Evolutionary conservation across 257 asterid species (phyloP), one percentile per base, ranked within the genome.

Genomic region (Solanum okadae): DNA sequence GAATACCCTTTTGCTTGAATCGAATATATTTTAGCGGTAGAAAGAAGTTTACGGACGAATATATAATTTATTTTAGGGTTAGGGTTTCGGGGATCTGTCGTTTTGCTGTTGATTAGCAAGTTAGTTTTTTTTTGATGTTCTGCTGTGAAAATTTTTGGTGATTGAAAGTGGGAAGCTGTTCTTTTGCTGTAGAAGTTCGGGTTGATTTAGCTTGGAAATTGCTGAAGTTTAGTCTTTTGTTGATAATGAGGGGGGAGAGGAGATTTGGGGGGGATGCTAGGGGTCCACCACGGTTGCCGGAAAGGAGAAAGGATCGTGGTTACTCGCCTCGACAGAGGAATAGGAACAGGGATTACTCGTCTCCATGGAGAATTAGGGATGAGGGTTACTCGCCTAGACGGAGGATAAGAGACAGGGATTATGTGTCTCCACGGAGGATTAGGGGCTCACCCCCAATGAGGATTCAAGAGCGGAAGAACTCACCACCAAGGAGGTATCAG

Each of bases 181-280:
- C 4, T 25, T n/a, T 79, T 44, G 65, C 67, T 79, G 5, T 37
- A 14, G 14, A n/a, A 77, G 34, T 77, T 77, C 6, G 59, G 84
- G 35, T 38, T 77, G 84, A n/a, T 77, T 77, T 23, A 77, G 59
- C 34, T 75, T 75, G 49, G 49, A 75, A 34, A 35, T 75, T 75
- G 82, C 52, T 75, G 82, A 75, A 37, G 35, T 29, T 29, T 81
- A 25, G 87, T 3, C 15, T 46, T 49, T 27, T 46, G 16, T 46
- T 38, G 89, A 91, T 84, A 90, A 92, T 87, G 92, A 90, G 90
- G 89, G 95, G 90, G 89, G 94, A 87, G 70, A 89, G 91, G 89
- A 90, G 91, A 67, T 90, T 89, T 42, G 89, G 78, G 23, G 91
- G 79, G 85, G 90, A 88, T 40, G 86, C 89, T 34, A 88, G 90